Base-by-base conservation (phyloP, 1,284 basidiomycete species). In the Pseudozyma hubeiensis region DNA sequence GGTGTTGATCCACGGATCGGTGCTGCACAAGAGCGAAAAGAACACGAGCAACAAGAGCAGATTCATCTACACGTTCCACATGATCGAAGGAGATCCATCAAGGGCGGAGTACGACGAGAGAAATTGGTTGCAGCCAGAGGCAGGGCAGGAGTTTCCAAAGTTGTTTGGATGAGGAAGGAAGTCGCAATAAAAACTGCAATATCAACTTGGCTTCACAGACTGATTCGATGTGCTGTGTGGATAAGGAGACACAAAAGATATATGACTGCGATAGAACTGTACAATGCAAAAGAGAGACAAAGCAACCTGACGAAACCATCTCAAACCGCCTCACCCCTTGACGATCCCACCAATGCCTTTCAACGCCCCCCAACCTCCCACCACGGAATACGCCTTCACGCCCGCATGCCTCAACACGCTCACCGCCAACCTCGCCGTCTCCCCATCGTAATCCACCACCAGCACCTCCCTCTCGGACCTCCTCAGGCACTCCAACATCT, bases 11-110 rank as follows among this genome's bases (percentile, higher is more conserved):
- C 79, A 81, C 43, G 80, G 80, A 14, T 71, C 64, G 17, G 80
- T 81, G 14, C 43, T 81, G 43, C 80, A 81, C 58, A 79, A 78
- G 68, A 65, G 60, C 53, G 72, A 78, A 41, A 76, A 75, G 73
- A 79, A 79, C 52, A 11, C 59, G 3, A 64, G 64, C 33, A 55
- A 66, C 2, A 69, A 67, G 47, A 70, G 64, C 33, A 34, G 79
- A 1, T 80, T 76, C 65, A 81, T 81, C 61, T 81, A 81, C 53
- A 81, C 80, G 2, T 81, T 77, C 64, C 80, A 81, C 57, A 79
- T 79, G 75, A 81, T 81, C 59, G 78, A 81, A 39, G 77, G 74
- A 10, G 75, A 81, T 19, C 7, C 6, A 44, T 7, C 7, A 24
- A 44, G 8, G 2, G 51, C 73, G 2, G 37, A 46, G 39, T 81